These are phyloP conservation scores for Fremontodendron californicum DNA, from an alignment of 345 rosid genomes.

Conservation along the genomic window DNA sequence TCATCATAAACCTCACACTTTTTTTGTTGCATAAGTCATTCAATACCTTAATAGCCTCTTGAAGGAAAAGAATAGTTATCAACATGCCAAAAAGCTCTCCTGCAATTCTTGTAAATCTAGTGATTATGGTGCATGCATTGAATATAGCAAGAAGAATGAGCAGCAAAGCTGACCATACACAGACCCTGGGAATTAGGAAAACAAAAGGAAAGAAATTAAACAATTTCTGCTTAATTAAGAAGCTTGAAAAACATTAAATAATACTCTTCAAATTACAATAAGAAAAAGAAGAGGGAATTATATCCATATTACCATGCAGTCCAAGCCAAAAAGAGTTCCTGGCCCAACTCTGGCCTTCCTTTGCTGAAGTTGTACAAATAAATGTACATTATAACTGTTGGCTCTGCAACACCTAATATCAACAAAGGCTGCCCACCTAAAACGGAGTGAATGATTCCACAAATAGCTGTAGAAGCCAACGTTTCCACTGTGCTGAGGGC, in stretches of 20 bases:
- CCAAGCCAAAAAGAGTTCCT: constrained; percentile 66
- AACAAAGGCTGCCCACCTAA: constrained; percentile 87
- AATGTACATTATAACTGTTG: constrained; percentile 81
- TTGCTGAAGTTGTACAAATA: constrained; percentile 65
- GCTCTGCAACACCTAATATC: constrained; percentile 85
- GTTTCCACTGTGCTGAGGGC: constrained; percentile 70
- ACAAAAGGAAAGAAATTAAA: background rate
- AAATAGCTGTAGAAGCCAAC: constrained; percentile 70
- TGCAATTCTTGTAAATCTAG: constrained; percentile 67
- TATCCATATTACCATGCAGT: constrained; percentile 58
- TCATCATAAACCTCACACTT: background rate
- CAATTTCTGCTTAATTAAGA: background rate
- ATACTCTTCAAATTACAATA: background rate
- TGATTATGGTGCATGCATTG: constrained; percentile 53
- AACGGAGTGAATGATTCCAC: constrained; percentile 70
- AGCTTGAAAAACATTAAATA: background rate
- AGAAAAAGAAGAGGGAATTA: background rate
- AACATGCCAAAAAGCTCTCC: constrained; percentile 80
- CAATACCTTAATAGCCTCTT: constrained; percentile 70
- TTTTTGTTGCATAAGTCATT: background rate
- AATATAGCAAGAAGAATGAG: constrained; percentile 62
- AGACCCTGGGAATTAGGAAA: constrained; percentile 49
- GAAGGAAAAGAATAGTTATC: constrained; percentile 70
- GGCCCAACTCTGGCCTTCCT: constrained; percentile 52
- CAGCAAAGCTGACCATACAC: constrained; percentile 65